Conservation (phyloP, 192 early-diverging fungal genomes). For the Spinellus fusiger region DNA sequence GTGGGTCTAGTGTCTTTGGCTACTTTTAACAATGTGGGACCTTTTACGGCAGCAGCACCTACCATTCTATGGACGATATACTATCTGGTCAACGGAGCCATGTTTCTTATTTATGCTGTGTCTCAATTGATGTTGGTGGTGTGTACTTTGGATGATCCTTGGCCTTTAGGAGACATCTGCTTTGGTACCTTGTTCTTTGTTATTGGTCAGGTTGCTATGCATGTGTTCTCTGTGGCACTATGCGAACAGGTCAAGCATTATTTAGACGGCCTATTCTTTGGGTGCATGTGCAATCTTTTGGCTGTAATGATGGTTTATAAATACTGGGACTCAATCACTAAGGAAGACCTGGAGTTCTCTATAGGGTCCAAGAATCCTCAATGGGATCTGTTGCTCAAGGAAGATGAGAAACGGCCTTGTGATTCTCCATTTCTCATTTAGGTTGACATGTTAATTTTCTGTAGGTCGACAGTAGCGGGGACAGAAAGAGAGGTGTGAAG, state of each 20-base stretch:
- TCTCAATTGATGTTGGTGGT: constrained; percentile 89
- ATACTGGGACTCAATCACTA: constrained; percentile 98
- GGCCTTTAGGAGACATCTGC: constrained; percentile 90
- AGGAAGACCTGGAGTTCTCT: constrained; percentile 94
- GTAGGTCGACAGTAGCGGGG: too few species aligned
- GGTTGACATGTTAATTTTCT: too few species aligned
- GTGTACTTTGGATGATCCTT: constrained; percentile 91
- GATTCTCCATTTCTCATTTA: too few species aligned
- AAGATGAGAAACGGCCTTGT: constrained; percentile 37
- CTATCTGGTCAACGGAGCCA: constrained; percentile 79
- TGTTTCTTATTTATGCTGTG: constrained; percentile 77
- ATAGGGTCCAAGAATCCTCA: constrained; percentile 65
- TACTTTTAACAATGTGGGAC: constrained; percentile 67
- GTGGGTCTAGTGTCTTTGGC: constrained; percentile 75
- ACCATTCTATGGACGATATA: constrained; percentile 77
- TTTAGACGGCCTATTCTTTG: constrained; percentile 95
- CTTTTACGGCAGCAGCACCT: constrained; percentile 57
- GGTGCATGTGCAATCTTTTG: constrained; percentile 81
- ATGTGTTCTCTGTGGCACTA: constrained; percentile 70
- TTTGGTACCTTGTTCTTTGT: constrained; percentile 84
- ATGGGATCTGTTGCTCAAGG: constrained; percentile 59
- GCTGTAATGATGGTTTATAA: constrained; percentile 99
- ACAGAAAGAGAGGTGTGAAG: background rate
- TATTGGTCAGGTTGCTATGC: constrained; percentile 77
- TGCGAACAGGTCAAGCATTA: constrained; percentile 91